Base-by-base conservation (phyloP, 116 monocot species). In the Trichopus zeylanicus region DNA sequence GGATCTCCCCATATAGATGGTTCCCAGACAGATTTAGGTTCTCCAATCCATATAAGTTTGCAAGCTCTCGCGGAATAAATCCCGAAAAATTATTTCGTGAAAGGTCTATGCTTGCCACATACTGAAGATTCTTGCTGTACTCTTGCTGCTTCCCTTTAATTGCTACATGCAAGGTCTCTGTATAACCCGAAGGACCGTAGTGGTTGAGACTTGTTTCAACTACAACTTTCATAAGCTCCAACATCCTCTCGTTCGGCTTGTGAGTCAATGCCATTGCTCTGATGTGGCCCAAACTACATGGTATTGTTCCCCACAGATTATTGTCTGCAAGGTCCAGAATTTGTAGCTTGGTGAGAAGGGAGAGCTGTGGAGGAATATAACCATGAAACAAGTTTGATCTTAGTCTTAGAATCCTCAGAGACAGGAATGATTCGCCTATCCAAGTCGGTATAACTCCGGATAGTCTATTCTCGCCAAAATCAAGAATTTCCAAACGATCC, bases 291-390 rank as follows among this genome's bases (percentile, higher is more conserved):
- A 64, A 64, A 9, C 19, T 46, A 7, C 7, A 6, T 13, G 64
- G 64, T 27, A 69, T 54, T 0, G 2, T 13, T 46, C 68, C 74
- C 11, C 39, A 26, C 0, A 69, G 32, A 30, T 60, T 46, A 46
- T 75, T 69, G 39, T 42, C 5, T 0, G 74, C 52, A 51, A 75
- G 51, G 27, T 75, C 60, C 5, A 70, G n/a, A 1, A 59, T 16
- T 11, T 60, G 64, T 7, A 70, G 59, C 5, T 28, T 18, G 10
- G 3, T 20, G 29, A 68, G 56, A 12, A 47, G 7, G 6, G 68
- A 35, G 4, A 74, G 20, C 6, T 61, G 51, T 3, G 30, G 49
- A 39, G 68, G 74, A 32, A 74, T 68, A 6, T 6, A 22, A 11
- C 68, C 68, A 25, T 2, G 7, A 28, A 74, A 51, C 19, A 21